A percentile compares a stretch with the other conserved stretches of the same genome.
These are phyloP conservation scores for Kockiozyma suomiensis DNA, from an alignment of 805 yeast genomes.

Conservation along the genomic window DNA sequence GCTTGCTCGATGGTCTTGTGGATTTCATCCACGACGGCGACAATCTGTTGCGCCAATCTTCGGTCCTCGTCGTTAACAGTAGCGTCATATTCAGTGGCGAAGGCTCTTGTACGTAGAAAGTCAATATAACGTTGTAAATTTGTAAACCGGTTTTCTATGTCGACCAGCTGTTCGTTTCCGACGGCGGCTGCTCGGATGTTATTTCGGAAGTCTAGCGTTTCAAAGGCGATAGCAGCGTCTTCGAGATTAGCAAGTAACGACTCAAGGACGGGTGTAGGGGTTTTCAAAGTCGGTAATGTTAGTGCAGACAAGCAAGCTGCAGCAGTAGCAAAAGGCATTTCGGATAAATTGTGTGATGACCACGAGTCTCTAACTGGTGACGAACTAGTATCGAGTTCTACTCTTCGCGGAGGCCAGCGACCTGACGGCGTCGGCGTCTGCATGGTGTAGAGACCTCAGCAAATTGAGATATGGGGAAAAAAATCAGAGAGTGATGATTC, in stretches of 20 bases:
- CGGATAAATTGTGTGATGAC: neutral
- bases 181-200: slow-evolving; percentile 12
- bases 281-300: neutral
- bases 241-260: slow-evolving; percentile 11
- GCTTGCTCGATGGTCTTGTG: slow-evolving; percentile 1
- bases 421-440: slow-evolving; percentile 12
- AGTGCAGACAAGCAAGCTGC: neutral
- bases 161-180: neutral
- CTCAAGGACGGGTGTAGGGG: neutral
- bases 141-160: slow-evolving; percentile 3
- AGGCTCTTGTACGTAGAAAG: slow-evolving; percentile 7
- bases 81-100: neutral
- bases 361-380: neutral
- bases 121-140: slow-evolving; percentile 8
- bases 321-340: neutral
- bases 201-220: slow-evolving; percentile 8
- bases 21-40: slow-evolving; percentile 10
- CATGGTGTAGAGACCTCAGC: neutral
- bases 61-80: neutral
- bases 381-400: neutral
- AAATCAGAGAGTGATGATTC: neutral
- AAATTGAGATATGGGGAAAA: neutral
- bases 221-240: slow-evolving; percentile 6
- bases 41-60: slow-evolving; percentile 7
- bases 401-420: slow-evolving; percentile 3